Base-by-base conservation (phyloP, 352 stramenopile species). In the Pythium periplocum region DNA sequence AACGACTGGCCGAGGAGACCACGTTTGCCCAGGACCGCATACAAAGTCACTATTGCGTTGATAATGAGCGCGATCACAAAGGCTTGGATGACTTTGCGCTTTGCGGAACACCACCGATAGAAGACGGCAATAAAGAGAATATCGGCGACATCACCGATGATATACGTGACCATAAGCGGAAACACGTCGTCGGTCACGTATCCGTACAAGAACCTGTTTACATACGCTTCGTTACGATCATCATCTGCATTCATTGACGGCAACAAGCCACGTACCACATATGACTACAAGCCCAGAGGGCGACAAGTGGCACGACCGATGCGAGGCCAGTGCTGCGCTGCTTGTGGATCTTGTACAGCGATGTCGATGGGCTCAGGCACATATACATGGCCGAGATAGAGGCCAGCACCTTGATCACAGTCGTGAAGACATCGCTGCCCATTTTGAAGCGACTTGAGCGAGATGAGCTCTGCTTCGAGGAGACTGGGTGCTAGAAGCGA, bases 341-440 rank as follows among this genome's bases (percentile, higher is more conserved):
- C 54, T 72, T 79, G 57, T 86, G 70, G 47, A 89, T 84, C 17
- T 61, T 64, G 42, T 75, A 71, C 31, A 91, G 61, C 2, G 66
- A 43, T 4, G 66, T 69, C 26, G 64, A 68, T 31, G 81, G 81
- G 53, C 81, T 87, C 12, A 82, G 53, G 38, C 73, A 84, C 81
- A 91, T 91, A 74, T 80, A 87, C 26, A 87, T 53, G 32, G 76
- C 71, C 54, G 78, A 86, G 46, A 89, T 45, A 31, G 81, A 87
- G 39, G 78, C 78, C 33, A 79, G 49, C 37, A 87, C 66, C 41
- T 78, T 71, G 65, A 87, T 73, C 51, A 83, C 57, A 45, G 70
- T 57, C 56, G 71, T 48, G 57, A 88, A 78, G 1, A 44, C 35
- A 43, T 58, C 59, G 32, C 47, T 46, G 17, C 17, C 17, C 58